A percentile compares a stretch with the other conserved stretches of the same genome.
phyloP scores from a whole-genome alignment of 179 eudicot species.

The Sideroxylon spinosum region DNA sequence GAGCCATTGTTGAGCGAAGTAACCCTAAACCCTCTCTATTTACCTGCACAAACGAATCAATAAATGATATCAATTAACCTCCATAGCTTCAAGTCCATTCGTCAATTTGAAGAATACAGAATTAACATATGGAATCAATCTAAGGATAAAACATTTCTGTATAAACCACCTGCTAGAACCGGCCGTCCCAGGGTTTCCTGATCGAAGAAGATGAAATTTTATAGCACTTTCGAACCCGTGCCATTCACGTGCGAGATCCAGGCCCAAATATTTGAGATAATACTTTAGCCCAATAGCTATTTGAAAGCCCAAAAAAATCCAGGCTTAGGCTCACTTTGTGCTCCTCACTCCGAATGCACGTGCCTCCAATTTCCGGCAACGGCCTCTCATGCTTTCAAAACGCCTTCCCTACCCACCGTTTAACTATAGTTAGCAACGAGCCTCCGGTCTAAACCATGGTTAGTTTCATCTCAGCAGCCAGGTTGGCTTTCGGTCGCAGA shows the following conservation, averaged over 20 bases:
- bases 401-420: neutral
- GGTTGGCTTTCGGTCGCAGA: neutral
- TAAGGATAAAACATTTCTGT: too few relatives aligned
- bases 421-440: conserved; percentile 14
- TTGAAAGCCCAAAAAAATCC: too few relatives aligned
- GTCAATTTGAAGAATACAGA: neutral
- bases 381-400: neutral
- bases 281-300: too few relatives aligned
- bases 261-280: too few relatives aligned
- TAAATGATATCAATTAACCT: neutral
- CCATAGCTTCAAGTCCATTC: neutral
- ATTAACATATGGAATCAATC: neutral
- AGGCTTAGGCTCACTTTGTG: too few relatives aligned
- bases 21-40: conserved; percentile 1
- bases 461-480: conserved; percentile 10
- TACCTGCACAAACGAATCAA: conserved; percentile 5
- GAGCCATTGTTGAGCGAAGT: conserved; percentile 13
- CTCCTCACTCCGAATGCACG: too few relatives aligned
- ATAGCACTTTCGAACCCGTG: neutral
- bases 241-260: neutral
- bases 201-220: neutral
- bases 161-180: neutral
- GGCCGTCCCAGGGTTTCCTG: conserved; percentile 18
- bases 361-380: too few relatives aligned
- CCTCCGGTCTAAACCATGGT: conserved; percentile 14